These are phyloP conservation scores for Thielaviopsis cerberus DNA, from an alignment of 2,329 filamentous ascomycete species.

Conservation along the genomic window DNA sequence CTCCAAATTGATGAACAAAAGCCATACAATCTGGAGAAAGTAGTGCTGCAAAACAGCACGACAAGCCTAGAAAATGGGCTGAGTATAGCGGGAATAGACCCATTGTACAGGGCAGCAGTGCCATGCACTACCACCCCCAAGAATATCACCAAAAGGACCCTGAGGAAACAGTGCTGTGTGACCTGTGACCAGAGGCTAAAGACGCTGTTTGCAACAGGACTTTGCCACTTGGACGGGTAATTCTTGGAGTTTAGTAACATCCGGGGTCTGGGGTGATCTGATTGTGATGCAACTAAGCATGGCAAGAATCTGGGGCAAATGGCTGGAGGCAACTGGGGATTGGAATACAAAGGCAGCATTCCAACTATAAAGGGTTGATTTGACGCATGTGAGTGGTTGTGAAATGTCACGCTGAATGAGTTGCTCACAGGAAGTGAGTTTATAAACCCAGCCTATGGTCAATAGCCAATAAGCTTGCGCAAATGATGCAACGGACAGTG, in stretches of 20 bases:
- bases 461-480: too few relatives aligned
- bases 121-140: not conserved
- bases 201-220: not conserved
- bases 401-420: not conserved
- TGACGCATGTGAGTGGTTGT: not conserved
- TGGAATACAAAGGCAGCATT: not conserved
- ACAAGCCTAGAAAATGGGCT: not conserved
- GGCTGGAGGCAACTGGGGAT: not conserved
- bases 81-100: not conserved
- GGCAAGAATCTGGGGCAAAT: not conserved
- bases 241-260: not conserved
- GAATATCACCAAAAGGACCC: too few relatives aligned
- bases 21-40: not conserved
- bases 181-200: not conserved
- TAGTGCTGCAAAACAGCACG: not conserved
- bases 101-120: not conserved
- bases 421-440: too few relatives aligned
- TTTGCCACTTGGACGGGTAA: not conserved
- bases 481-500: too few relatives aligned
- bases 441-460: too few relatives aligned
- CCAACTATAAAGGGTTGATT: not conserved
- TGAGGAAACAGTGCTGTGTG: not conserved
- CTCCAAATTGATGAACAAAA: not conserved
- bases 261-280: not conserved
- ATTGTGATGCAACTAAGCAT: not conserved